Evolutionary conservation across 2,329 filamentous ascomycete species (phyloP).

Genomic region (Phialophora macrospora): DNA sequence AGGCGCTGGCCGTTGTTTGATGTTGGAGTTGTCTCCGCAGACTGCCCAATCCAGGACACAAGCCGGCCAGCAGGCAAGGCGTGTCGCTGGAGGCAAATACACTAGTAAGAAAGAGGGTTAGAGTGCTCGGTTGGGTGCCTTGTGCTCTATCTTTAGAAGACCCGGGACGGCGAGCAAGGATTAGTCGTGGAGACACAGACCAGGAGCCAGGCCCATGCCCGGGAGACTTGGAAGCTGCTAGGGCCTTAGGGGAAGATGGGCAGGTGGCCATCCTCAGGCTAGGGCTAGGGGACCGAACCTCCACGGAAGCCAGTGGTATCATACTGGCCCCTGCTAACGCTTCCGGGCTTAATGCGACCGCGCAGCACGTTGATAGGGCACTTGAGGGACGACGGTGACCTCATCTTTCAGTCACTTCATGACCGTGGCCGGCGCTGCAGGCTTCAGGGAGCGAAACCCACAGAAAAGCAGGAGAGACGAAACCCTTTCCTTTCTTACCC

Average conservation of each 20-base stretch:
- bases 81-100: constrained; percentile 19
- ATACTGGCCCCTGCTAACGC: constrained; percentile 16
- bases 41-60: constrained; percentile 4
- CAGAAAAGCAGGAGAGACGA: not conserved
- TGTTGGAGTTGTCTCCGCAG: constrained; percentile 16
- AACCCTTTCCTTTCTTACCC: constrained; percentile 2
- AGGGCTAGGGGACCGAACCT: constrained; percentile 18
- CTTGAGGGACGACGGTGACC: constrained; percentile 21
- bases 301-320: constrained; percentile 18
- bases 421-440: constrained; percentile 14
- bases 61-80: constrained; percentile 8
- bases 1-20: constrained; percentile 10
- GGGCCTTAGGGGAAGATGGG: constrained; percentile 17
- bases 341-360: constrained; percentile 10
- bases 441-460: constrained; percentile 23
- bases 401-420: constrained; percentile 13
- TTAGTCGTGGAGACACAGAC: constrained; percentile 6
- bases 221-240: not conserved
- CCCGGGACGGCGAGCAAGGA: not conserved
- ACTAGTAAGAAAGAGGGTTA: not conserved
- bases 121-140: constrained; percentile 17
- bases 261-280: constrained; percentile 14
- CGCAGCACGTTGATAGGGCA: constrained; percentile 22
- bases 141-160: constrained; percentile 21
- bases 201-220: constrained; percentile 3